These are phyloP conservation scores for Cubamyces lactineus DNA, from an alignment of 768 basidiomycete species.

Conservation along the genomic window DNA sequence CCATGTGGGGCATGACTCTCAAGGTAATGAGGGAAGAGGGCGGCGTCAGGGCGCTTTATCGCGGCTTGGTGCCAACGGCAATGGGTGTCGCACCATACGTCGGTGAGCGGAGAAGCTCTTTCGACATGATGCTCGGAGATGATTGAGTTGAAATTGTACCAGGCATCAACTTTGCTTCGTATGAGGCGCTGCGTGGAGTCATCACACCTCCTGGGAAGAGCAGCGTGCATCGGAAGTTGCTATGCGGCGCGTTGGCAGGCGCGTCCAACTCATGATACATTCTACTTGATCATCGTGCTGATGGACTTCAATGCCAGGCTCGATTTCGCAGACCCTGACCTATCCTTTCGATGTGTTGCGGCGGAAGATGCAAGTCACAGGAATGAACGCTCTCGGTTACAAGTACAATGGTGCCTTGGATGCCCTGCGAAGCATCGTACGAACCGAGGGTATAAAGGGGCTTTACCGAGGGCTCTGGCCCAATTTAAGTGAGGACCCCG, in stretches of 20 bases:
- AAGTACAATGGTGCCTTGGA: slow-evolving; percentile 84
- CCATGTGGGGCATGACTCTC: slow-evolving; percentile 86
- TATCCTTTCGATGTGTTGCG: slow-evolving; percentile 96
- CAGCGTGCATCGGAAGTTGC: slow-evolving; percentile 67
- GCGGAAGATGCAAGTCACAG: slow-evolving; percentile 94
- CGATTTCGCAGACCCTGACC: slow-evolving; percentile 90
- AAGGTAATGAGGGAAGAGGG: slow-evolving; percentile 94
- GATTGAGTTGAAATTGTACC: background rate
- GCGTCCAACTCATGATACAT: slow-evolving; percentile 28
- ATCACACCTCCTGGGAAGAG: slow-evolving; percentile 84
- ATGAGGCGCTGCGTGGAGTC: slow-evolving; percentile 77
- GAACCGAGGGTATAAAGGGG: slow-evolving; percentile 73
- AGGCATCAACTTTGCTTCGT: slow-evolving; percentile 91
- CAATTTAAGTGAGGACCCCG: slow-evolving; percentile 68
- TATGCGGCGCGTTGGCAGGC: slow-evolving; percentile 89
- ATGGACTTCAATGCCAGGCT: slow-evolving; percentile 49
- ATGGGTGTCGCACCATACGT: slow-evolving; percentile 90
- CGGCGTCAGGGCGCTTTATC: slow-evolving; percentile 82
- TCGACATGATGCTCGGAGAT: background rate
- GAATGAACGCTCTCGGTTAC: slow-evolving; percentile 63
- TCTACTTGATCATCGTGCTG: slow-evolving; percentile 6
- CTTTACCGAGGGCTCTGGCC: slow-evolving; percentile 90
- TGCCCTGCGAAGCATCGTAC: slow-evolving; percentile 69
- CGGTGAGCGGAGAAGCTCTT: slow-evolving; percentile 29
- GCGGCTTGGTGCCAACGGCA: slow-evolving; percentile 83